Evolutionary conservation across 148 eudicot species (phyloP).

Genomic region (Chenopodium album): DNA sequence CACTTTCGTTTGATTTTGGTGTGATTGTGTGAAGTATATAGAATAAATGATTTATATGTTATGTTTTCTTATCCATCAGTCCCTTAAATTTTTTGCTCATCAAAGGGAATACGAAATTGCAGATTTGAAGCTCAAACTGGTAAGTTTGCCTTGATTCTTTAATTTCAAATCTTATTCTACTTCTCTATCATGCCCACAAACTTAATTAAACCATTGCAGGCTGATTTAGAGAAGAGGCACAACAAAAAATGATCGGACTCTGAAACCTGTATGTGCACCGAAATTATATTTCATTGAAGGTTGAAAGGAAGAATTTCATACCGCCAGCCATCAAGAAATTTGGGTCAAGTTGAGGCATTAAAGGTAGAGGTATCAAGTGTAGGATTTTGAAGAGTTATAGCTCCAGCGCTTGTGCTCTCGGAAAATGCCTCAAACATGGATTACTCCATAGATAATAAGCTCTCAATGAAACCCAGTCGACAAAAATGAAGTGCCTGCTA

Average conservation of each 20-base stretch:
- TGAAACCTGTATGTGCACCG: neutral
- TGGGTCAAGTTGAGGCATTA: neutral
- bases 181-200: neutral
- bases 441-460: neutral
- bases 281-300: neutral
- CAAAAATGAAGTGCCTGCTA: neutral
- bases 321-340: neutral
- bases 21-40: neutral
- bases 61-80: slow-evolving; percentile 43
- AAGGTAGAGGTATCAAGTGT: no score
- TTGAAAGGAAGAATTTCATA: neutral
- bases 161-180: neutral
- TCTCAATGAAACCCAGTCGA: neutral
- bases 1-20: slow-evolving; percentile 7
- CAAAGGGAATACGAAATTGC: slow-evolving; percentile 63
- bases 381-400: neutral
- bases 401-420: neutral
- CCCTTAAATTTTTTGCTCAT: slow-evolving; percentile 71
- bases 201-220: slow-evolving; percentile 17
- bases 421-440: neutral
- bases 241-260: neutral
- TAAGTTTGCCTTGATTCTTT: slow-evolving; percentile 24
- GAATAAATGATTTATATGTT: neutral
- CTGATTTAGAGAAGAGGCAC: slow-evolving; percentile 23
- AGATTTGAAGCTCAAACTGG: slow-evolving; percentile 62